Evolutionary conservation across 306 rosid genomes (phyloP).

Genomic region (Calophaca sinica): DNA sequence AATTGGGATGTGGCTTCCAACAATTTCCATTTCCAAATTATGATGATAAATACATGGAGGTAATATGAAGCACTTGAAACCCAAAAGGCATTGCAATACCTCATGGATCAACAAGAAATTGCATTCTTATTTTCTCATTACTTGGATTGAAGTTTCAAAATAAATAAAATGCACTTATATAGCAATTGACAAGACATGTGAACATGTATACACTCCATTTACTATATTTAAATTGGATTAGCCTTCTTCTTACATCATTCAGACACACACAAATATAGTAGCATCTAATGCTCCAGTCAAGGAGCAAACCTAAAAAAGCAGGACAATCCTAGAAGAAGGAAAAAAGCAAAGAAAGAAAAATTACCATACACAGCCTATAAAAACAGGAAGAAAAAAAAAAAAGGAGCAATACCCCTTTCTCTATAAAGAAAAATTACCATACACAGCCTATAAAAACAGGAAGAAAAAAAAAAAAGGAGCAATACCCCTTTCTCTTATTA

Average conservation of each 20-base stretch:
- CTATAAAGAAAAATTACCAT: constrained; percentile 40
- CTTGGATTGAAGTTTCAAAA: background rate
- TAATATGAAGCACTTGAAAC: constrained; percentile 22
- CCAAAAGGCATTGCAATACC: background rate
- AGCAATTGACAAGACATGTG: constrained; percentile 29
- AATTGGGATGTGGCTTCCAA: background rate
- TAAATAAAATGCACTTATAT: background rate
- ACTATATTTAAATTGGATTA: constrained; percentile 38
- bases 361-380: constrained; percentile 45
- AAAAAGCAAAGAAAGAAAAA: background rate
- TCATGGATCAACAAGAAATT: background rate
- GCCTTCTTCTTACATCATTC: constrained; percentile 42
- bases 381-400: background rate
- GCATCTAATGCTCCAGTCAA: constrained; percentile 40
- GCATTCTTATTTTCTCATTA: constrained; percentile 21
- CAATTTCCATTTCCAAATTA: constrained; percentile 11
- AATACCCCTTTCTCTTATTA: background rate
- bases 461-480: background rate
- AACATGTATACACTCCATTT: constrained; percentile 28
- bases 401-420: too few relatives aligned
- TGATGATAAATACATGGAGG: background rate
- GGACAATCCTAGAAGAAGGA: constrained; percentile 7
- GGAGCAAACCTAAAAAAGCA: constrained; percentile 43
- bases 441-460: constrained; percentile 39
- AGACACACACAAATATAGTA: constrained; percentile 39